A percentile compares a stretch with the other conserved stretches of the same genome.
These are phyloP conservation scores for Corylus americana DNA, from an alignment of 306 rosid species.

Conservation along the genomic window DNA sequence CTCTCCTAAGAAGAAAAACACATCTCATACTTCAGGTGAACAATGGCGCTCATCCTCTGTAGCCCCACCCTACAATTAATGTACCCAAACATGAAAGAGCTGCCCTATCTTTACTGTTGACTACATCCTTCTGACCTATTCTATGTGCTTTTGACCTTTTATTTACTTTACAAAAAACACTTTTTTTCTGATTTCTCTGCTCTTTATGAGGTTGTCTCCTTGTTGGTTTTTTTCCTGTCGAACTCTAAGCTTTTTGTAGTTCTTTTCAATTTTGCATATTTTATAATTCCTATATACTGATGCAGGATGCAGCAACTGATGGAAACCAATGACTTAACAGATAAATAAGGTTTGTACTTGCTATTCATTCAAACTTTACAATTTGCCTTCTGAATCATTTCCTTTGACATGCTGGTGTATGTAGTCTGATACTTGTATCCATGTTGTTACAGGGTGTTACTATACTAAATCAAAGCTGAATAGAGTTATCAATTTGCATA, in stretches of 20 bases:
- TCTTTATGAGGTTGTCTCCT: background rate
- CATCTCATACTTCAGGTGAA: background rate
- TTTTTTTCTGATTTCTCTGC: background rate
- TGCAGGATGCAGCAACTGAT: conserved; percentile 59
- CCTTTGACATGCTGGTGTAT: background rate
- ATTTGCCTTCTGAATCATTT: conserved; percentile 2
- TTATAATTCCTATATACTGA: conserved; percentile 14
- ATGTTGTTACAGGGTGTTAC: background rate
- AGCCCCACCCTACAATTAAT: background rate
- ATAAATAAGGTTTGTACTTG: conserved; percentile 32
- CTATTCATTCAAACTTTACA: background rate
- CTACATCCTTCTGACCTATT: no score
- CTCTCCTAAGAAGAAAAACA: background rate
- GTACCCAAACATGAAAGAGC: background rate
- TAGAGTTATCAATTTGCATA: background rate
- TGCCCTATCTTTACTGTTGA: background rate
- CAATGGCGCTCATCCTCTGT: background rate
- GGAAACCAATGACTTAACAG: conserved; percentile 38
- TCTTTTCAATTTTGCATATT: background rate
- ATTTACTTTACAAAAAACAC: background rate
- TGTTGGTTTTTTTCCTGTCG: background rate
- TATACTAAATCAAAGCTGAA: background rate
- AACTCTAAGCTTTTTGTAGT: background rate
- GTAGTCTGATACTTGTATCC: background rate
- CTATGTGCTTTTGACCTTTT: no score